These are phyloP conservation scores for Xylaria arbuscula DNA, from an alignment of 2,329 filamentous ascomycete species.

Conservation along the genomic window DNA sequence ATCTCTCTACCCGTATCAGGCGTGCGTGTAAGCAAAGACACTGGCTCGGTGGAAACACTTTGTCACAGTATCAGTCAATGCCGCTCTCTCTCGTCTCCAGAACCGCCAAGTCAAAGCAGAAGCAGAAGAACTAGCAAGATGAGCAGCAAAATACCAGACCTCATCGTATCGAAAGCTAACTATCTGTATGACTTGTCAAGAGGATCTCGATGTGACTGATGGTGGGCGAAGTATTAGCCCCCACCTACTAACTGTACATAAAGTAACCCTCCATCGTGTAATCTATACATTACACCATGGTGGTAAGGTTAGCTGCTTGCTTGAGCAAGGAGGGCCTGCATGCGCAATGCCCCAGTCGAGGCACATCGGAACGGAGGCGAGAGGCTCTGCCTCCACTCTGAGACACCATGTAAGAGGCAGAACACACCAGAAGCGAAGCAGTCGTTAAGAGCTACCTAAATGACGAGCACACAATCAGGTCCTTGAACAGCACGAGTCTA, in stretches of 20 bases:
- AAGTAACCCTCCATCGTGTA: constrained; percentile 28
- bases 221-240: constrained; percentile 19
- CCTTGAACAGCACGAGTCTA: neutral
- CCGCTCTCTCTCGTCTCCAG: neutral
- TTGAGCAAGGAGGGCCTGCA: constrained; percentile 19
- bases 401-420: neutral
- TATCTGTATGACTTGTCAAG: neutral
- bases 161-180: neutral
- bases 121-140: neutral
- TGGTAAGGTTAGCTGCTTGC: neutral
- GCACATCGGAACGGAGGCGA: constrained; percentile 28
- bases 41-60: neutral
- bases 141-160: constrained; percentile 1
- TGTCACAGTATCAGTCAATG: constrained; percentile 2
- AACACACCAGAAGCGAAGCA: constrained; percentile 6
- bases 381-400: constrained; percentile 36
- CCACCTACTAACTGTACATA: constrained; percentile 18
- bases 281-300: constrained; percentile 9
- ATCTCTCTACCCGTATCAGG: neutral
- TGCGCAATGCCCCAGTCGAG: constrained; percentile 23
- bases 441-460: constrained; percentile 1
- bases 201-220: constrained; percentile 30
- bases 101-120: neutral
- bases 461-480: constrained; percentile 6
- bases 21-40: neutral